Percentiles rank a stretch among this genome's conserved stretches.
Conservation (phyloP, 129 eudicot species). For the Mikania micrantha region DNA sequence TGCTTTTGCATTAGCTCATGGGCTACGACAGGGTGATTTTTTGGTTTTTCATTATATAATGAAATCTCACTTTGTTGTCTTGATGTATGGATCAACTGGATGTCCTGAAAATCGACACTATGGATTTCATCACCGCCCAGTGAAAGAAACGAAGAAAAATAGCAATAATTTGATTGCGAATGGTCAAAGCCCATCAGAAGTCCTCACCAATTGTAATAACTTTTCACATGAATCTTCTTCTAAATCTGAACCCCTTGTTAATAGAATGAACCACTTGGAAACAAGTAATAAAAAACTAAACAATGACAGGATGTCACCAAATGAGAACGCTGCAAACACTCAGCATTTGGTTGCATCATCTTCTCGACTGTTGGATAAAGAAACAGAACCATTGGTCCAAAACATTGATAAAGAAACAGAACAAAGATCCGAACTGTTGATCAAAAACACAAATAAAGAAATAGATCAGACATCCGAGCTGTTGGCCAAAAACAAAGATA, state of each 20-base stretch:
- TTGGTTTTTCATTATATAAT: conserved; percentile 44
- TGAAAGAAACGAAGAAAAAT: conserved; percentile 16
- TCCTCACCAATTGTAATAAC: conserved; percentile 11
- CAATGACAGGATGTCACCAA: background rate
- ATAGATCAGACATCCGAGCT: conserved; percentile 4
- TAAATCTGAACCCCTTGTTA: background rate
- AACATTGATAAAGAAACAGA: conserved; percentile 1
- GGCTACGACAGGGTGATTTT: conserved; percentile 40
- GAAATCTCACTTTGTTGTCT: conserved; percentile 51
- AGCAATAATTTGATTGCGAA: background rate
- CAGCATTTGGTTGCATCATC: conserved; percentile 7
- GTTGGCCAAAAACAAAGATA: background rate
- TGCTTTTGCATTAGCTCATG: conserved; percentile 37
- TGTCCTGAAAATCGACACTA: conserved; percentile 32
- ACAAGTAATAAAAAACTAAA: background rate
- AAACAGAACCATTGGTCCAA: background rate
- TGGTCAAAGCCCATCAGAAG: conserved; percentile 5
- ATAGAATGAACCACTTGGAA: background rate
- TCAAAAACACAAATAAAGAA: conserved; percentile 2
- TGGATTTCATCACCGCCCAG: background rate
- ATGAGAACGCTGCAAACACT: conserved; percentile 5
- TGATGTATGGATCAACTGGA: conserved; percentile 46
- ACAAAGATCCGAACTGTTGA: conserved; percentile 8
- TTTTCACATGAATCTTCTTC: conserved; percentile 13
- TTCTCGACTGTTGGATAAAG: conserved; percentile 10